phyloP scores from a whole-genome alignment of 139 green algal species.

The Ulvella scutata region DNA sequence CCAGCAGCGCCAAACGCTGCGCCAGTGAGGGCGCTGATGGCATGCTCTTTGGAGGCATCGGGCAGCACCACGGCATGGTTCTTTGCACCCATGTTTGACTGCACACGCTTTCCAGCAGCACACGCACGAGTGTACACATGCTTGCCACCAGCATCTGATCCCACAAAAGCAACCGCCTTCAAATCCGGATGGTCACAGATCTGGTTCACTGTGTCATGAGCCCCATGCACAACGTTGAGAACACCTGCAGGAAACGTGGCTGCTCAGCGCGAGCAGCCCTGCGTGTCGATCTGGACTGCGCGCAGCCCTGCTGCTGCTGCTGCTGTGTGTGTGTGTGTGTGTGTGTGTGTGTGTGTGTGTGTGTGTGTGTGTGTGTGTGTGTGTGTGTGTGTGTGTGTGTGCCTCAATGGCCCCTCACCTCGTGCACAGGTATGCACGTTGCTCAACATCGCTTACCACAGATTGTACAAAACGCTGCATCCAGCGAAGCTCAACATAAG shows the following conservation, averaged over 20 bases:
- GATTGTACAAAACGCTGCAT: too few species aligned
- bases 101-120: conserved; percentile 77
- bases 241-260: conserved; percentile 38
- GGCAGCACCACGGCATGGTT: conserved; percentile 94
- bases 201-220: conserved; percentile 65
- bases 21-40: conserved; percentile 51
- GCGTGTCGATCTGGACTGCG: too few species aligned
- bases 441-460: too few species aligned
- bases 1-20: conserved; percentile 88
- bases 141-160: conserved; percentile 54
- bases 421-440: too few species aligned
- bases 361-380: too few species aligned
- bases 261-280: too few species aligned
- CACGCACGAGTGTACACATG: conserved; percentile 71
- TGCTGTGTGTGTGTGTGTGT: too few species aligned
- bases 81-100: conserved; percentile 91
- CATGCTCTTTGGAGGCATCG: conserved; percentile 68
- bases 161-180: conserved; percentile 87
- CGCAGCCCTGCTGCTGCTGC: too few species aligned
- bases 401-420: conserved; percentile 13
- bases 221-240: conserved; percentile 78
- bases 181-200: conserved; percentile 90
- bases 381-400: too few species aligned
- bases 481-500: too few species aligned
- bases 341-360: too few species aligned